Evolutionary conservation across 1,284 basidiomycete species (phyloP).

Genomic region (Cystobasidium slooffiae): DNA sequence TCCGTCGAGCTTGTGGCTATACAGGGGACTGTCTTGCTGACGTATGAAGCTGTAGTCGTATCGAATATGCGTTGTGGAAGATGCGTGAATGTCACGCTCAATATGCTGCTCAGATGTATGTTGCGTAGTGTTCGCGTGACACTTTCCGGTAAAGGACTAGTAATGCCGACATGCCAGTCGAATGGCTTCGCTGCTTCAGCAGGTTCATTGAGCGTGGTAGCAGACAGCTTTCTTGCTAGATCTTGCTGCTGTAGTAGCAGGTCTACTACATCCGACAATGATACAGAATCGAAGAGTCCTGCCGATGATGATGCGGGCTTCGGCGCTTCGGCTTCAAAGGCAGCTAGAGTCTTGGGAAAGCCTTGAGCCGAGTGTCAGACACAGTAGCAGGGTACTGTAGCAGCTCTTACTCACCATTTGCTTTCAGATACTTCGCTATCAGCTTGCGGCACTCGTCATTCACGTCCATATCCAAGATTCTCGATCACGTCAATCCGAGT

Average conservation of each 20-base stretch:
- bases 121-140: conserved; percentile 34
- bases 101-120: conserved; percentile 47
- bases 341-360: conserved; percentile 41
- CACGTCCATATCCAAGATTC: conserved; percentile 24
- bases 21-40: conserved; percentile 42
- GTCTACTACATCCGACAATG: conserved; percentile 46
- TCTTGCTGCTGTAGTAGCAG: conserved; percentile 36
- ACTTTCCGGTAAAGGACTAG: conserved; percentile 7
- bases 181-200: conserved; percentile 26
- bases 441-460: conserved; percentile 25
- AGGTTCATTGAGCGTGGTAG: conserved; percentile 18
- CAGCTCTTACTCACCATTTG: too few relatives aligned
- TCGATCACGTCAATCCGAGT: not conserved
- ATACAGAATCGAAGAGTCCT: conserved; percentile 6
- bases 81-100: conserved; percentile 41
- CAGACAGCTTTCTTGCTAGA: conserved; percentile 11
- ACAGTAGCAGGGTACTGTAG: too few relatives aligned
- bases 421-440: conserved; percentile 21
- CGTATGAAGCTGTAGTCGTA: conserved; percentile 42
- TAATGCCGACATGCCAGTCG: conserved; percentile 10
- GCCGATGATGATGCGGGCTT: not conserved
- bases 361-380: conserved; percentile 4
- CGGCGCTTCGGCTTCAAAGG: conserved; percentile 43
- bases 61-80: conserved; percentile 49
- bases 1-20: conserved; percentile 51